Base-by-base conservation (phyloP, 352 stramenopile species). In the Phytophthora podocarpi region DNA sequence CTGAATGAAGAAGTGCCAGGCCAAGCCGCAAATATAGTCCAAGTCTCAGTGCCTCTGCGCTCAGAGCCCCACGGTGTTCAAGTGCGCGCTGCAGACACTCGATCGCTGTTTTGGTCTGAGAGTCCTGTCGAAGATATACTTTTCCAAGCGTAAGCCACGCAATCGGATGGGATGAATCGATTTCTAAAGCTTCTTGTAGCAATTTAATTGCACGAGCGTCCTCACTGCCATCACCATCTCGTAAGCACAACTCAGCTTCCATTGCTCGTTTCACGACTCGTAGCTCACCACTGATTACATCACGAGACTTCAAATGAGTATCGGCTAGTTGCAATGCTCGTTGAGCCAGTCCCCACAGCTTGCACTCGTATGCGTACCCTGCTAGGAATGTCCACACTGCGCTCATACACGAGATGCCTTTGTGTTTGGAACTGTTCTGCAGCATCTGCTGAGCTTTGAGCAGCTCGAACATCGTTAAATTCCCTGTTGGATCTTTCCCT, bases 341-440 rank as follows among this genome's bases (percentile, higher is more conserved):
- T 26, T 72, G 59, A 1, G 72, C 76, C n/a, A 82, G 39, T 1
- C 42, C 36, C 20, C 65, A 72, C 8, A 95, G 46, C 11, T 74
- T 70, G 36, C 79, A 67, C 7, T 80, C 65, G 39, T 90, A 60
- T 12, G 74, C 55, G 13, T 76, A 75, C 28, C 80, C 59, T 0
- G 70, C 80, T 31, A 93, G 46, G 7, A 74, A 61, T 64, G 92
- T 67, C 82, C 86, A 95, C 12, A 90, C 76, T 0, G 82, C 61
- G 32, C 70, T 75, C 16, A 82, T 26, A 36, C 75, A 78, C 4
- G 55, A 62, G 21, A 35, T 41, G n/a, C 69, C 37, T 47, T 48
- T 59, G 15, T n/a, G 28, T 16, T 64, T 59, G 13, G 20, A 36
- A 34, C 51, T 48, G 16, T 10, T 57, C 43, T 67, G 56, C 12